These are phyloP conservation scores for Torulaspora gathmanii DNA, from an alignment of 805 yeast species.

Conservation along the genomic window DNA sequence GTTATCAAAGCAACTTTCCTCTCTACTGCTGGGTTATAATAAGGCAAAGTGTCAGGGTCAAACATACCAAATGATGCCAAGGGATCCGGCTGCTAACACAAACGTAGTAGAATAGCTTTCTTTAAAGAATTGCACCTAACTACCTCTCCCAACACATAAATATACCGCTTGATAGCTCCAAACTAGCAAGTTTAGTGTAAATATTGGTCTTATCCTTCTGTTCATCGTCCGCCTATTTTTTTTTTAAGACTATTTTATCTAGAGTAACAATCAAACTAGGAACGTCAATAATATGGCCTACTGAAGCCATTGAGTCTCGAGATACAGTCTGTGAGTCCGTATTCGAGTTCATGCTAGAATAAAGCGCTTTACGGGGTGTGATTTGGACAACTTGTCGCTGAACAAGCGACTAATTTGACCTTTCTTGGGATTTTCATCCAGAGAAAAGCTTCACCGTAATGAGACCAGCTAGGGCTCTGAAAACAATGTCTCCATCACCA, in stretches of 20 bases:
- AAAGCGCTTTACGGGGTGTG: too few relatives aligned
- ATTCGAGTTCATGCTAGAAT: too few relatives aligned
- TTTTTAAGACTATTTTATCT: conserved; percentile 1
- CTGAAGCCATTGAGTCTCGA: background rate
- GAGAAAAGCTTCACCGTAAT: too few relatives aligned
- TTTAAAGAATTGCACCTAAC: background rate
- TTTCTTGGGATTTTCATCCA: too few relatives aligned
- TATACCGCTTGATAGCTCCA: background rate
- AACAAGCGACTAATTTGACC: too few relatives aligned
- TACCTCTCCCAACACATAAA: background rate
- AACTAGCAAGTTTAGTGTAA: background rate
- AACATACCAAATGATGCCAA: conserved; percentile 10
- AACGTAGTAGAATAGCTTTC: background rate
- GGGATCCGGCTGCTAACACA: background rate
- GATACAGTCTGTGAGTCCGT: background rate
- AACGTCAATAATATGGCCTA: background rate
- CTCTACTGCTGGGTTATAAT: conserved; percentile 49
- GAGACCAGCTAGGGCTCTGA: too few relatives aligned
- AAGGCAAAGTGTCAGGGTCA: conserved; percentile 54
- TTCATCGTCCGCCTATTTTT: background rate
- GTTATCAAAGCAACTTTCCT: conserved; percentile 68
- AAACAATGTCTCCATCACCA: too few relatives aligned
- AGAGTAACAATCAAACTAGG: too few relatives aligned
- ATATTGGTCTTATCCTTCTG: background rate
- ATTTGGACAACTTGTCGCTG: too few relatives aligned